A percentile compares a stretch with the other conserved stretches of the same genome.
These are phyloP conservation scores for Hyphopichia wangnamkhiaoensis DNA, from an alignment of 1,139 yeast genomes.

Conservation along the genomic window DNA sequence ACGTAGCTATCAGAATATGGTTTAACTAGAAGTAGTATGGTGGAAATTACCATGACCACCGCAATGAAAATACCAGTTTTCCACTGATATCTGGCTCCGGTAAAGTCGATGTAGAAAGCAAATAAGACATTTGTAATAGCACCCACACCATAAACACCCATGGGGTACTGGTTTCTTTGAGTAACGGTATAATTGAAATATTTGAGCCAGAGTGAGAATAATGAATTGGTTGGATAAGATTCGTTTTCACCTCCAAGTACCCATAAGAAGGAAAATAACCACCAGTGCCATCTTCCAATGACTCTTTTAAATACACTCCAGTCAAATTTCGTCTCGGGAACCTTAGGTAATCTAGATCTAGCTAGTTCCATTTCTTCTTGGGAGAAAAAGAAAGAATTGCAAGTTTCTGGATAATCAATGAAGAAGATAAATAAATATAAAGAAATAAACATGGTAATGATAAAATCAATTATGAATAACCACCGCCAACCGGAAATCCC, in stretches of 20 bases:
- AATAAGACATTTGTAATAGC: constrained; percentile 45
- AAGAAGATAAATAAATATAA: constrained; percentile 55
- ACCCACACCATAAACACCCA: constrained; percentile 59
- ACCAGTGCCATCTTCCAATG: constrained; percentile 60
- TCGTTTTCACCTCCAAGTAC: constrained; percentile 62
- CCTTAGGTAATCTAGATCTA: constrained; percentile 34
- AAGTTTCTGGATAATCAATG: constrained; percentile 57
- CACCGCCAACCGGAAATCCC: constrained; percentile 43
- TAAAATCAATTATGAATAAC: constrained; percentile 39
- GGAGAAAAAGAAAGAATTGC: constrained; percentile 27
- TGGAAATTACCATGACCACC: constrained; percentile 37
- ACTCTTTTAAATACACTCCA: constrained; percentile 49
- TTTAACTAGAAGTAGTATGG: constrained; percentile 38
- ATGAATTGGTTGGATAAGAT: constrained; percentile 52
- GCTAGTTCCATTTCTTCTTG: constrained; percentile 41
- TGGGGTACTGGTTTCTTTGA: constrained; percentile 55
- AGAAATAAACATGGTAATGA: constrained; percentile 48
- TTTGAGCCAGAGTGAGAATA: constrained; percentile 54
- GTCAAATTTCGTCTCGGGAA: constrained; percentile 39
- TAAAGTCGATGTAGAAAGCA: constrained; percentile 49
- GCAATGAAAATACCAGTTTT: constrained; percentile 48
- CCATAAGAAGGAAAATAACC: constrained; percentile 56
- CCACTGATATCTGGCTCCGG: constrained; percentile 54
- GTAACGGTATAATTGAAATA: constrained; percentile 44
- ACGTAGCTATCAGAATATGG: constrained; percentile 39